Conservation (phyloP, 768 basidiomycete genomes). For the Mycena epipterygia region DNA sequence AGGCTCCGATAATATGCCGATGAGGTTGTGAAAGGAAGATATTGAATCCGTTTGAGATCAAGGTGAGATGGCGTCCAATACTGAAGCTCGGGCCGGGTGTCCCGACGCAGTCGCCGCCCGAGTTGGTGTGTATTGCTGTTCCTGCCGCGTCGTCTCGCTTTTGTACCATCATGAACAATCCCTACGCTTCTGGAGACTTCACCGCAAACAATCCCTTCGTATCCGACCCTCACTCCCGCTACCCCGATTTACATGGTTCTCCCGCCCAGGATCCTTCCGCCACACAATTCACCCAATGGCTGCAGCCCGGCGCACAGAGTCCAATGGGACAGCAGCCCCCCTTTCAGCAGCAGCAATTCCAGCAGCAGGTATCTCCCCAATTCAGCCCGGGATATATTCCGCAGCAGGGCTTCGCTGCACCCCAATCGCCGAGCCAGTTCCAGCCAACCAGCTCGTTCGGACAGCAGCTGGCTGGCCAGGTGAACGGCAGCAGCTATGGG, state of each 20-base stretch:
- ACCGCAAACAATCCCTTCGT: conserved; percentile 77
- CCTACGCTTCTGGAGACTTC: conserved; percentile 47
- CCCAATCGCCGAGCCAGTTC: conserved; percentile 44
- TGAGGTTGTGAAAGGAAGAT: too few species aligned
- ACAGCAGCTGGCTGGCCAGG: conserved; percentile 60
- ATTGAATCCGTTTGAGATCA: too few species aligned
- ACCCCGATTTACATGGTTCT: conserved; percentile 69
- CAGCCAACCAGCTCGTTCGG: conserved; percentile 71
- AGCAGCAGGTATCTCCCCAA: conserved; percentile 43
- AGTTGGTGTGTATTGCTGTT: background rate
- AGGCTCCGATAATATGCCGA: background rate
- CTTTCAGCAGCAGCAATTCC: conserved; percentile 50
- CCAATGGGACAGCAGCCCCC: conserved; percentile 50
- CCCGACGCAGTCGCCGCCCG: too few species aligned
- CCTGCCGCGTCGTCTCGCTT: background rate
- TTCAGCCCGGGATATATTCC: conserved; percentile 15
- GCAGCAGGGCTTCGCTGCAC: conserved; percentile 35
- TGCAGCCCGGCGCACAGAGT: conserved; percentile 39
- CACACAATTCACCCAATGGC: conserved; percentile 58
- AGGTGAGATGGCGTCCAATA: too few species aligned
- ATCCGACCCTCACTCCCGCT: conserved; percentile 64
- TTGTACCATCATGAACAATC: conserved; percentile 42
- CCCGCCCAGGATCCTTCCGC: conserved; percentile 34
- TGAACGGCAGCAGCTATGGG: conserved; percentile 41
- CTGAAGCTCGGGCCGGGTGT: too few species aligned